A percentile compares a stretch with the other conserved stretches of the same genome.
Conservation (phyloP, 805 yeast genomes). For the Candida loeiensis region DNA sequence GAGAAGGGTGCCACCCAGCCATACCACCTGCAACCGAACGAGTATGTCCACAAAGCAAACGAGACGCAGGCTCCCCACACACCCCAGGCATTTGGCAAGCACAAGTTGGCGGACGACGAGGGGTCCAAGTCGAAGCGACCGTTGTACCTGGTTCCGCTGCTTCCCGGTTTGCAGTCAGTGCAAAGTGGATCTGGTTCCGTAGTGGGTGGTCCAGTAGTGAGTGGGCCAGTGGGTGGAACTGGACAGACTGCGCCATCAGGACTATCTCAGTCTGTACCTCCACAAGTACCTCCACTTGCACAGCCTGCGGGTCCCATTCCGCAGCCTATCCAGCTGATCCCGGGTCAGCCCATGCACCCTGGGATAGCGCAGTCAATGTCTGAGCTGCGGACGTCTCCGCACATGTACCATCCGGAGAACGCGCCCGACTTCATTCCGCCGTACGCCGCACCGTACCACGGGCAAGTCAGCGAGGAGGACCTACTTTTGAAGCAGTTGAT, state of each 20-base stretch:
- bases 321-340: no score
- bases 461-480: not conserved
- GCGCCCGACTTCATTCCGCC: not conserved
- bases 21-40: no score
- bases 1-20: not conserved
- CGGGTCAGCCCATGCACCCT: not conserved
- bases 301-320: no score
- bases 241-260: no score
- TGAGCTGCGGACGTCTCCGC: not conserved
- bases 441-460: not conserved
- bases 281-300: no score
- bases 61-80: no score
- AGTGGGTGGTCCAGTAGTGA: no score
- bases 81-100: conserved; percentile 1
- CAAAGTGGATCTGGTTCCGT: no score
- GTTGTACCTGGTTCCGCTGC: not conserved
- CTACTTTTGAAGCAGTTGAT: conserved; percentile 7
- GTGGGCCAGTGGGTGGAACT: no score
- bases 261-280: no score
- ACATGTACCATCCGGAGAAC: not conserved
- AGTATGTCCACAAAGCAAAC: no score
- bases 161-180: not conserved
- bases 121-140: not conserved
- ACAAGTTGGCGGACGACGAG: not conserved
- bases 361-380: not conserved